Conservation (phyloP, 2,329 filamentous ascomycete genomes). For the Diaporthe vexans region DNA sequence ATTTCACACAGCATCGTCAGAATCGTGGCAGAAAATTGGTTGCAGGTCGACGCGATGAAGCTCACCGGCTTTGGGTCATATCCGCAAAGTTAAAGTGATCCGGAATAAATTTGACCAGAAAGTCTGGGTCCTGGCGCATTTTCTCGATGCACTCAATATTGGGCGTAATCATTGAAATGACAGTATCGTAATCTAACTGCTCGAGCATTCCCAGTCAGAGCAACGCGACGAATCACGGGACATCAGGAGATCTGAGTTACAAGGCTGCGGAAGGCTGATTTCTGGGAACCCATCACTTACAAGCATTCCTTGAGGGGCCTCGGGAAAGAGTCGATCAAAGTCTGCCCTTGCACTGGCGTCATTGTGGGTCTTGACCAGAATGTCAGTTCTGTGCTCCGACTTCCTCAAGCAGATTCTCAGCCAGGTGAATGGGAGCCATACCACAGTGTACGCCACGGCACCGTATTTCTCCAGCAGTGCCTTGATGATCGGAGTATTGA, state of each 20-base stretch:
- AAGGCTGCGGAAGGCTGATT: neutral
- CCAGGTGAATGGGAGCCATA: neutral
- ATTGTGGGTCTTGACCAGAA: neutral
- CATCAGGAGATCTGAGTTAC: neutral
- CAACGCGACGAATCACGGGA: neutral
- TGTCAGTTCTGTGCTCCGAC: neutral
- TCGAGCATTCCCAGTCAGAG: neutral
- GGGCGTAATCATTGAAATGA: neutral
- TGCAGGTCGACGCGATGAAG: neutral
- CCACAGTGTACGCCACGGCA: neutral
- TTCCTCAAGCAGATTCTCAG: neutral
- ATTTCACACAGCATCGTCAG: neutral
- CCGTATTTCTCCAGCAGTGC: constrained; percentile 4
- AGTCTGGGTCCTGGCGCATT: constrained; percentile 9
- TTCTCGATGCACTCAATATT: constrained; percentile 9
- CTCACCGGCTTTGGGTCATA: constrained; percentile 9
- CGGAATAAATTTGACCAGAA: constrained; percentile 8
- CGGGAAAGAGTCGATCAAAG: constrained; percentile 1
- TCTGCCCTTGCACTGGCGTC: constrained; percentile 7
- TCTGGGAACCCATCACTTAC: neutral
- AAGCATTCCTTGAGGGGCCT: constrained; percentile 14
- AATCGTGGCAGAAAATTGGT: neutral
- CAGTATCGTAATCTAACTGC: constrained; percentile 7
- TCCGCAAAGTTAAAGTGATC: constrained; percentile 18
- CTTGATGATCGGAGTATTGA: constrained; percentile 8